Base-by-base conservation (phyloP, 768 basidiomycete species). In the Phaeotremella fagi region DNA sequence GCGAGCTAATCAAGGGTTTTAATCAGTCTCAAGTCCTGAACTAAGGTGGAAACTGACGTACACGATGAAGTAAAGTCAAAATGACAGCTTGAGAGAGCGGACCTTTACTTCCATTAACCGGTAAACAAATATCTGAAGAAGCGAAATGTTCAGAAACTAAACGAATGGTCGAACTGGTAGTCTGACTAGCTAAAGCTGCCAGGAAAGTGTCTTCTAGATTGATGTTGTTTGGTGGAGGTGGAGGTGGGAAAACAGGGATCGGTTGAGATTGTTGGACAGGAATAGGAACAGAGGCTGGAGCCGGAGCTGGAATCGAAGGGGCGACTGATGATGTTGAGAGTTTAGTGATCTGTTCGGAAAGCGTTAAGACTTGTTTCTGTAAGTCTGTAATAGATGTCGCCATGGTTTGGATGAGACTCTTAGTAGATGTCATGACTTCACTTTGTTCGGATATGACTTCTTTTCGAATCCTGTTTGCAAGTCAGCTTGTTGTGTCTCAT, bases 11-110 rank as follows among this genome's bases (percentile, higher is more conserved):
- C 16, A 22, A 23, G 20, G 22, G 23, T 28, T 14, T 37, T 37
- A 11, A 37, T 22, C n/a, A 25, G 3, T 23, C 18, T 5, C 6
- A 35, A 16, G 26, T 18, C 14, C 26, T 12, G 20, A 42, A 45
- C 4, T 46, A 22, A 55, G 36, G 25, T 52, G n/a, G n/a, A n/a
- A n/a, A n/a, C 20, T 20, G 3, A 56, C 68, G 53, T 44, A 72
- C 66, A 38, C 69, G 52, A 53, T 74, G 70, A 4, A 70, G 54
- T 16, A 74, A 55, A 12, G 72, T 71, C 37, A 74, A 50, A 15
- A 74, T 33, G 6, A 71, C 65, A 20, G 70, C 68, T 48, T 70
- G 70, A 4, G 61, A 64, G 18, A 74, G 37, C 1, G 59, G 64
- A 26, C 54, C 52, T 37, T 38, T 62, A 18, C 55, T 33, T 11